Evolutionary conservation across 306 rosid genomes (phyloP), one percentile per base, ranked within the genome.

Genomic region (Dicorynia guianensis): DNA sequence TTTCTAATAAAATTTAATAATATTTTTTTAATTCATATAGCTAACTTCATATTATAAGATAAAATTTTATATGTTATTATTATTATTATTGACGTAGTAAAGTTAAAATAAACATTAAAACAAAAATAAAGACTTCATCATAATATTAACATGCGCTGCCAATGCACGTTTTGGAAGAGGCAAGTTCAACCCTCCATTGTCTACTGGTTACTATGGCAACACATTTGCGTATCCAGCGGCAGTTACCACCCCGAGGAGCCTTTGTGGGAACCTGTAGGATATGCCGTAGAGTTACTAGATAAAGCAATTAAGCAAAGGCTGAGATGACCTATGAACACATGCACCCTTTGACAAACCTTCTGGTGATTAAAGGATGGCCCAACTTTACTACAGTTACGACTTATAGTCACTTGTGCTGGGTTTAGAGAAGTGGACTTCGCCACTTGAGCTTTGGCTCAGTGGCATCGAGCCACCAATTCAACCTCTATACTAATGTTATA

Each of bases 301-400:
- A 80, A 69, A 30, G 77, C 73, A 0, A 42, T 54, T 74, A 69
- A 30, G 77, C 73, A 0, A 90, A 86, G 57, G 52, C 4, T 0
- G 20, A 76, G 4, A 49, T 76, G 40, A 58, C 50, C 0, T 76
- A 79, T 1, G 93, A 90, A 14, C 87, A 89, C 18, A n/a, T 87
- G 12, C 85, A 52, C 5, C 89, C 94, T 0, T 8, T 71, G 10
- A 78, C 85, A 0, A 86, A 89, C 72, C 17, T 80, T 1, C 11
- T 84, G 79, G 90, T 73, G 12, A 68, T 5, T 0, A 80, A 47
- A 11, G 82, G 79, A n/a, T 62, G 84, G 1, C 84, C 87, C 0
- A 0, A 5, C 2, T 76, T 44, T 19, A 66, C 48, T 0, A 12
- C 18, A 0, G 56, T 33, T 0, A 43, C 83, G 0, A 17, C 85